Conservation (phyloP, 2,329 filamentous ascomycete genomes). For the Hymenoscyphus repandus region DNA sequence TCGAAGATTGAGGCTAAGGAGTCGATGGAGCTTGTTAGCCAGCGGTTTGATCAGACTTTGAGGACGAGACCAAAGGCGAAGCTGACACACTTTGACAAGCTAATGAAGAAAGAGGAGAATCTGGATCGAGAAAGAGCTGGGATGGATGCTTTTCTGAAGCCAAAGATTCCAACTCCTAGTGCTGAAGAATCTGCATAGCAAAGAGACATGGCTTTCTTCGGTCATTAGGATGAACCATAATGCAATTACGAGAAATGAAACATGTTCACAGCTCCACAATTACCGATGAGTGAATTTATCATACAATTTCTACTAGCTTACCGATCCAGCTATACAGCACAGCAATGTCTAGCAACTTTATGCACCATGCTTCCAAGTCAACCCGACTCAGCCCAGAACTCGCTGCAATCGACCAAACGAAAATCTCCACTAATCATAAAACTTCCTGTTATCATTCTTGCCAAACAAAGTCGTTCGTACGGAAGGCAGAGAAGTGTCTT, state of each 20-base stretch:
- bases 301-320: conserved; percentile 30
- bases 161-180: not conserved
- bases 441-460: conserved; percentile 91
- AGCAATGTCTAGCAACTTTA: conserved; percentile 14
- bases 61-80: conserved; percentile 67
- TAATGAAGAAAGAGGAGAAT: conserved; percentile 28
- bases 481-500: conserved; percentile 77
- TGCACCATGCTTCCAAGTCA: conserved; percentile 6
- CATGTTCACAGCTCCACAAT: conserved; percentile 4
- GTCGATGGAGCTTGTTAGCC: conserved; percentile 66
- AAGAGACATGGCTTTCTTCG: too few species aligned
- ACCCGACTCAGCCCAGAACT: conserved; percentile 4
- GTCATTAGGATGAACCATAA: not conserved
- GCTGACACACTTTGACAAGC: conserved; percentile 47
- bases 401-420: conserved; percentile 5
- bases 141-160: conserved; percentile 25
- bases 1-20: conserved; percentile 73
- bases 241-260: not conserved
- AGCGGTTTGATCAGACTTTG: conserved; percentile 65
- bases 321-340: conserved; percentile 12
- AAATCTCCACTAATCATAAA: conserved; percentile 65
- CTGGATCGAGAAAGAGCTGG: conserved; percentile 27
- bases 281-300: conserved; percentile 23
- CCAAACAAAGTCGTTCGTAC: conserved; percentile 87
- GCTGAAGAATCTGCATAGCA: not conserved